Evolutionary conservation across 345 rosid species (phyloP).

Genomic region (Dipteronia sinensis): DNA sequence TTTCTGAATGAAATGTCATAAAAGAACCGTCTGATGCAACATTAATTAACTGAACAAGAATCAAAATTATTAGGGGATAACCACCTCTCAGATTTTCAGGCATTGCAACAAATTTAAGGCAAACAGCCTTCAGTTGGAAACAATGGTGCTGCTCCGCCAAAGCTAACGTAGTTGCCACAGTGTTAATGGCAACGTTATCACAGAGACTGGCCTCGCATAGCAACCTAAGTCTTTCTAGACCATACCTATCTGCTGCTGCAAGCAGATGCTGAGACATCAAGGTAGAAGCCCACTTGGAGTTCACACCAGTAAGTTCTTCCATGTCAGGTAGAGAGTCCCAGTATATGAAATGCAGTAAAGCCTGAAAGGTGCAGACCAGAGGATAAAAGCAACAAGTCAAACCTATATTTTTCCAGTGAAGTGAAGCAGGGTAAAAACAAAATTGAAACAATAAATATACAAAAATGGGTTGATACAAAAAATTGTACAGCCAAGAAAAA

Average conservation of each 20-base stretch:
- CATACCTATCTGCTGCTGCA: slow-evolving; percentile 74
- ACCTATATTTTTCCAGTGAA: neutral
- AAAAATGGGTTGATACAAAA: neutral
- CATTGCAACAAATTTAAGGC: slow-evolving; percentile 62
- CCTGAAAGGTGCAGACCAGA: slow-evolving; percentile 38
- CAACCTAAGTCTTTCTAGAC: slow-evolving; percentile 56
- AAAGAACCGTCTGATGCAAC: neutral
- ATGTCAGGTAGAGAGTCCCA: slow-evolving; percentile 62
- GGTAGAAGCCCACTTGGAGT: slow-evolving; percentile 60
- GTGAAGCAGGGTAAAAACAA: neutral
- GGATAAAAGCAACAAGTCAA: slow-evolving; percentile 1
- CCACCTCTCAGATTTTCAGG: slow-evolving; percentile 59
- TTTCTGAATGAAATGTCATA: neutral
- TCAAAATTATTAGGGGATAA: neutral
- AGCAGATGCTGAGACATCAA: slow-evolving; percentile 75
- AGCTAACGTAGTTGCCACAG: slow-evolving; percentile 66
- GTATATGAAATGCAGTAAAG: slow-evolving; percentile 62
- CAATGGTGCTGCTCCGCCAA: slow-evolving; percentile 78
- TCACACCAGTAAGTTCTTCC: slow-evolving; percentile 62
- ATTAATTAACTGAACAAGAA: slow-evolving; percentile 1
- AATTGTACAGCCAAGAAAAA: neutral
- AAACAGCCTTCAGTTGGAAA: slow-evolving; percentile 59
- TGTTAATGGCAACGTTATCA: slow-evolving; percentile 59
- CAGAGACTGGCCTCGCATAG: slow-evolving; percentile 58
- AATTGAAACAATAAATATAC: neutral